Evolutionary conservation across 2,329 filamentous ascomycete species (phyloP), one percentile per base, ranked within the genome.

Genomic region (Ophiostoma fasciatum): DNA sequence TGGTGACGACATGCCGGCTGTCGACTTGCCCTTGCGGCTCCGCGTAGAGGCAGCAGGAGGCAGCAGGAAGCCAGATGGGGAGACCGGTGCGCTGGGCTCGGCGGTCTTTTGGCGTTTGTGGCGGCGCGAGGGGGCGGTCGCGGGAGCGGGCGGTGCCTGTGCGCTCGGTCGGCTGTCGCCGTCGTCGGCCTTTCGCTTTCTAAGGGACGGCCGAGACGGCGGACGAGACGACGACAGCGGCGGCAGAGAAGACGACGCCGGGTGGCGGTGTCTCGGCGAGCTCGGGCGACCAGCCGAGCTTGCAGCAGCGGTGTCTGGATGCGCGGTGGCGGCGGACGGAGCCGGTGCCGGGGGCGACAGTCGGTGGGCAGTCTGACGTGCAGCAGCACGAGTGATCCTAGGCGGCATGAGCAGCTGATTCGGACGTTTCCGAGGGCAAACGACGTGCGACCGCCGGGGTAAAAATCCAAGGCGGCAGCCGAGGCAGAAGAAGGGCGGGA

Each of bases 361-460:
- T 54, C 64, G 65, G 54, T 60, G 73, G 56, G 82, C 80, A 65
- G 82, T 82, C 73, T 83, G 78, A 68, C 85, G 85, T 66, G 87
- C 81, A 60, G 87, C 80, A 53, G 87, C 90, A 68, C 88, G 84
- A 69, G 88, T 94, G 53, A 90, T 78, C 82, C 87, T 94, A 73
- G 77, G 67, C 74, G 82, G 83, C 85, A 94, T 94, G 77, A 88
- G 82, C 78, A 56, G 57, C 54, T 51, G 46, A 46, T 39, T 50
- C 17, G 17, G 26, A 43, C 45, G 30, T 31, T 25, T 25, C 11
- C 11, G 11, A 25, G 23, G 11, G 5, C 4, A 25, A 25, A 25
- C 22, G 22, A 23, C 22, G 23, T n/a, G n/a, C n/a, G n/a, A n/a
- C n/a, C n/a, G n/a, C n/a, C 7, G 15, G 19, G 18, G n/a, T 11